phyloP scores from a whole-genome alignment of 2,329 filamentous ascomycete genomes.

The Didymella keratinophila region DNA sequence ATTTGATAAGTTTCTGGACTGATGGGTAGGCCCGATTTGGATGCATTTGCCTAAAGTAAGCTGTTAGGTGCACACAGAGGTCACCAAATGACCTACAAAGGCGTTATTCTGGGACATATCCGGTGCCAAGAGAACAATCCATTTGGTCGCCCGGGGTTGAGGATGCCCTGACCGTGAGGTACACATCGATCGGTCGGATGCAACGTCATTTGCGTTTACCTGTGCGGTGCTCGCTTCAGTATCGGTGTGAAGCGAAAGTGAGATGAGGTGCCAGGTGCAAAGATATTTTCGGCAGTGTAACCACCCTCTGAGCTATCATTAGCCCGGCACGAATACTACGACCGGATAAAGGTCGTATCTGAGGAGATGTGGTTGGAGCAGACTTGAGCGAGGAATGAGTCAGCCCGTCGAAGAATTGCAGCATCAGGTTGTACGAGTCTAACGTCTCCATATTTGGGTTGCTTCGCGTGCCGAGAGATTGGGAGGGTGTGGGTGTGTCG shows the following conservation, averaged over 20 bases:
- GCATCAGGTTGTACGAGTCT: neutral
- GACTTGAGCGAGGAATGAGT: neutral
- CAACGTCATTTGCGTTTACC: neutral
- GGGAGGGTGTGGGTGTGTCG: neutral
- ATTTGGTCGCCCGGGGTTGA: neutral
- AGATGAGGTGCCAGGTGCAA: neutral
- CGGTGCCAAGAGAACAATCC: neutral
- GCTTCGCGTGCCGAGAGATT: neutral
- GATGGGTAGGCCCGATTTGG: conserved; percentile 4
- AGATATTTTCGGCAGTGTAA: conserved; percentile 9
- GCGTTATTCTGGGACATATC: neutral
- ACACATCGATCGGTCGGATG: neutral
- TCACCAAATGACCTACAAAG: neutral
- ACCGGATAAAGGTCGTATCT: neutral
- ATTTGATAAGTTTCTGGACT: neutral
- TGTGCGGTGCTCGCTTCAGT: neutral
- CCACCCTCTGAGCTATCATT: conserved; percentile 1
- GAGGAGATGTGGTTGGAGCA: neutral
- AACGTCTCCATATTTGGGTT: neutral
- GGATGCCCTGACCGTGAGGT: neutral
- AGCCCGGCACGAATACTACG: neutral
- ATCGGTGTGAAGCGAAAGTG: conserved; percentile 2
- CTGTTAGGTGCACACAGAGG: neutral
- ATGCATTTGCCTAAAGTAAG: neutral
- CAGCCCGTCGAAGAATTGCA: neutral